phyloP scores from a whole-genome alignment of 768 basidiomycete genomes.

The Lactifluus piperatus region DNA sequence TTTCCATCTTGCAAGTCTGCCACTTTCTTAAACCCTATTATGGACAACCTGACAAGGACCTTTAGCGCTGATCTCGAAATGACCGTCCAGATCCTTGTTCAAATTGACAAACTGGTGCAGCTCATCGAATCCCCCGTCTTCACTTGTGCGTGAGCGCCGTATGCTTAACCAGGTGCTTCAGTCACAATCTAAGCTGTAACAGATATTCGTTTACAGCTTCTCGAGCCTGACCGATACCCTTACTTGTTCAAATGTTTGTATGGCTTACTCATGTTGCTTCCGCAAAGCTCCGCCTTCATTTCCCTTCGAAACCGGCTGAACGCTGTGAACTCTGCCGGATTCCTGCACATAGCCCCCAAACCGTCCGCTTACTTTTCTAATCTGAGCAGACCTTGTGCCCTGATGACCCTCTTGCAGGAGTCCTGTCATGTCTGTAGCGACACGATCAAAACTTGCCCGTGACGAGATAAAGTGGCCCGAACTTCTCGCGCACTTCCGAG shows the following conservation, averaged over 20 bases:
- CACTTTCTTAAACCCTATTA: not conserved
- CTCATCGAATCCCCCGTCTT: constrained; percentile 98
- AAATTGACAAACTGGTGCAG: constrained; percentile 96
- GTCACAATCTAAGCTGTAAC: constrained; percentile 3
- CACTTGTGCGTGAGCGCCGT: constrained; percentile 60
- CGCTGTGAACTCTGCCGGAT: constrained; percentile 92
- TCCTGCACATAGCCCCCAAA: constrained; percentile 83
- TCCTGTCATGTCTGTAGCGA: constrained; percentile 30
- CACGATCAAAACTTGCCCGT: constrained; percentile 67
- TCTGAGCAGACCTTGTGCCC: not conserved
- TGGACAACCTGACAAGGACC: not conserved
- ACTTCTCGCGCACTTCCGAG: constrained; percentile 83
- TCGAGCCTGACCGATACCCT: constrained; percentile 95
- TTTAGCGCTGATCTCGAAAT: constrained; percentile 91
- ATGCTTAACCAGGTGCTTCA: not conserved
- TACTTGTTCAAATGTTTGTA: constrained; percentile 97
- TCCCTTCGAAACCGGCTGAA: constrained; percentile 90
- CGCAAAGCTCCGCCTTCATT: constrained; percentile 94
- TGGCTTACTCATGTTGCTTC: constrained; percentile 91
- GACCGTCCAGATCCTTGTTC: constrained; percentile 88
- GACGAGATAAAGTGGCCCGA: constrained; percentile 99
- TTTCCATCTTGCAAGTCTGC: constrained; percentile 81
- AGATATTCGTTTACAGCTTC: constrained; percentile 86
- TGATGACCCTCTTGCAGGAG: constrained; percentile 5
- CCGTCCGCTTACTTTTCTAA: constrained; percentile 40